A percentile compares a stretch with the other conserved stretches of the same genome.
phyloP scores from a whole-genome alignment of 2,329 filamentous ascomycete species.

The Arthrocladium fulminans region DNA sequence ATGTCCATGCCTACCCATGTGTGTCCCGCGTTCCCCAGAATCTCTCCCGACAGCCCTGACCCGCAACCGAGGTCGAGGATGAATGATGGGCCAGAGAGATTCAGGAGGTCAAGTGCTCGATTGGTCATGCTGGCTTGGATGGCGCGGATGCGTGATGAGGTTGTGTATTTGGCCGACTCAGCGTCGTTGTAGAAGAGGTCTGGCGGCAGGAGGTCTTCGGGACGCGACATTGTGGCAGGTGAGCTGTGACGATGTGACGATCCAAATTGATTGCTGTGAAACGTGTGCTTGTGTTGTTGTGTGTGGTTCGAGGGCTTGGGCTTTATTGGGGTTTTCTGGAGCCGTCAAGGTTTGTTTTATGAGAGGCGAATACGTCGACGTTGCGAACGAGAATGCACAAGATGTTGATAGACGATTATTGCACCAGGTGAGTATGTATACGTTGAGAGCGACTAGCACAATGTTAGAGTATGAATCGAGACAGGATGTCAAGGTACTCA shows the following conservation, averaged over 20 bases:
- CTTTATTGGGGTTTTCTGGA: no score
- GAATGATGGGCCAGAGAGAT: slow-evolving; percentile 67
- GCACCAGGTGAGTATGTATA: no score
- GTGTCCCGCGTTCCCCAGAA: slow-evolving; percentile 76
- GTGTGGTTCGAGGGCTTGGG: no score
- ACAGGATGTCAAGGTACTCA: background rate
- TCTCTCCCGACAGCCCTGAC: slow-evolving; percentile 87
- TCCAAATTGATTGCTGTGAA: no score
- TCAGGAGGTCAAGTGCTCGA: slow-evolving; percentile 82
- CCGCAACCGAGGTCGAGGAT: slow-evolving; percentile 97
- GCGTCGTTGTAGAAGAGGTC: slow-evolving; percentile 96
- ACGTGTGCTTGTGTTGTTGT: no score
- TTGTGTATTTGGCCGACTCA: slow-evolving; percentile 96
- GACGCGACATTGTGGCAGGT: slow-evolving; percentile 71
- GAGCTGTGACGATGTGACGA: background rate
- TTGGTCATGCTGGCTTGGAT: slow-evolving; percentile 94
- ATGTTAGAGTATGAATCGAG: background rate
- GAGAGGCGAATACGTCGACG: no score
- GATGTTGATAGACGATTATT: no score
- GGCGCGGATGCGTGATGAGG: slow-evolving; percentile 85
- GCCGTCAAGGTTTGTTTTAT: no score
- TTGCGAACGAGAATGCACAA: no score
- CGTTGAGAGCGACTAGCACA: no score
- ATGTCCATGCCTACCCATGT: slow-evolving; percentile 98
- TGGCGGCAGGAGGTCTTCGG: slow-evolving; percentile 90